Percentiles rank a stretch among this genome's conserved stretches.
Conservation (phyloP, 345 rosid genomes). For the Syzygium aqueum region DNA sequence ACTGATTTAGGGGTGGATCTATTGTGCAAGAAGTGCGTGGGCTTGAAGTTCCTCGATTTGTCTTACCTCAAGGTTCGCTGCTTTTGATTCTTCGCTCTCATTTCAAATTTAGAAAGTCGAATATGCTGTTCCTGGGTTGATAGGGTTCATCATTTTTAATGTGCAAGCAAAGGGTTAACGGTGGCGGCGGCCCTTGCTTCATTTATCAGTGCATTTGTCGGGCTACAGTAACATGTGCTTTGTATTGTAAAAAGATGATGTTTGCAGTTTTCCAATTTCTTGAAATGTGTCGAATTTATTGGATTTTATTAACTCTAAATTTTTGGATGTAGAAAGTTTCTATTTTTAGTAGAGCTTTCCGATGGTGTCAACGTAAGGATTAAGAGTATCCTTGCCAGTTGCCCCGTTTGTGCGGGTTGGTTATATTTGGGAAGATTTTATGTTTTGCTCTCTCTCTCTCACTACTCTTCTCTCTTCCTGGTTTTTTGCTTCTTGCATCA, state of each 20-base stretch:
- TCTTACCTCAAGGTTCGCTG: slow-evolving; percentile 94
- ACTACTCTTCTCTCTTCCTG: background rate
- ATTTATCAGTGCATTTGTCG: background rate
- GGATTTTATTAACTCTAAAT: background rate
- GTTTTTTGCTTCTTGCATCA: background rate
- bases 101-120: background rate
- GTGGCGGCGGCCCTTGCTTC: background rate
- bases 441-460: background rate
- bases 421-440: background rate
- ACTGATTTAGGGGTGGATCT: slow-evolving; percentile 76
- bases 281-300: background rate
- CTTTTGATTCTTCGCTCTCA: background rate
- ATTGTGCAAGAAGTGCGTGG: slow-evolving; percentile 63
- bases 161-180: background rate
- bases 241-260: background rate
- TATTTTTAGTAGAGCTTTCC: background rate
- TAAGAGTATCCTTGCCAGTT: too few species aligned
- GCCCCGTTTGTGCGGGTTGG: background rate
- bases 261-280: background rate
- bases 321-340: background rate
- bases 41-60: slow-evolving; percentile 58
- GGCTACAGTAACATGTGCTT: too few species aligned
- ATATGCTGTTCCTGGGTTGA: background rate
- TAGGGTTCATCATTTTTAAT: background rate
- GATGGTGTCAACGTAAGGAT: too few species aligned